Conservation (phyloP, 768 basidiomycete species). For the Trametes meyenii region DNA sequence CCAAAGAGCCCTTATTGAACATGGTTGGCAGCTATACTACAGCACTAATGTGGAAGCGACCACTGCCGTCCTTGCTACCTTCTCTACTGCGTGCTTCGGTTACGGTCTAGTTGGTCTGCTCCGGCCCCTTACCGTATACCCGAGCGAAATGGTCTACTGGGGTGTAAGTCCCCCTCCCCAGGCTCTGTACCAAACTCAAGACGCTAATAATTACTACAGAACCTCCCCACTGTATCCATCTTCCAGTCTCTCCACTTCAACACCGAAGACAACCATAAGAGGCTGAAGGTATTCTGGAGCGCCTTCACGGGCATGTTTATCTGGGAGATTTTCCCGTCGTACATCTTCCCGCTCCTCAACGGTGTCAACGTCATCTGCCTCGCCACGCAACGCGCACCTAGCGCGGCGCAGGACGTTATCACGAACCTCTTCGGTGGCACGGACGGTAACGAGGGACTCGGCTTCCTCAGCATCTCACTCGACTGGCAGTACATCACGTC, state of each 20-base stretch:
- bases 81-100: constrained; percentile 68
- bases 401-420: constrained; percentile 49
- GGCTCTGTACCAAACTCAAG: background rate
- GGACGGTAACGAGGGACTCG: constrained; percentile 69
- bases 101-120: constrained; percentile 63
- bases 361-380: constrained; percentile 65
- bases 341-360: constrained; percentile 66
- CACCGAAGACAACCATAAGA: constrained; percentile 45
- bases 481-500: constrained; percentile 72
- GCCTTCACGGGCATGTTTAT: constrained; percentile 55
- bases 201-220: constrained; percentile 35
- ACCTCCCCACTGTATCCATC: constrained; percentile 58
- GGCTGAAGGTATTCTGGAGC: constrained; percentile 54
- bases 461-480: constrained; percentile 60
- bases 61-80: constrained; percentile 62
- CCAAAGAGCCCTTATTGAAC: background rate
- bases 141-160: constrained; percentile 69
- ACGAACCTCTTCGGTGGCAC: constrained; percentile 71
- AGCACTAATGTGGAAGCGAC: constrained; percentile 55
- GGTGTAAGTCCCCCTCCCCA: constrained; percentile 36
- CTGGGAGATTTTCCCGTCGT: constrained; percentile 56
- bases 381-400: constrained; percentile 51
- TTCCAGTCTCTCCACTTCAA: constrained; percentile 63
- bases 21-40: constrained; percentile 54
- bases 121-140: constrained; percentile 60